Conservation (phyloP, 495 filamentous ascomycete species). For the Lasiosphaeria hispida region DNA sequence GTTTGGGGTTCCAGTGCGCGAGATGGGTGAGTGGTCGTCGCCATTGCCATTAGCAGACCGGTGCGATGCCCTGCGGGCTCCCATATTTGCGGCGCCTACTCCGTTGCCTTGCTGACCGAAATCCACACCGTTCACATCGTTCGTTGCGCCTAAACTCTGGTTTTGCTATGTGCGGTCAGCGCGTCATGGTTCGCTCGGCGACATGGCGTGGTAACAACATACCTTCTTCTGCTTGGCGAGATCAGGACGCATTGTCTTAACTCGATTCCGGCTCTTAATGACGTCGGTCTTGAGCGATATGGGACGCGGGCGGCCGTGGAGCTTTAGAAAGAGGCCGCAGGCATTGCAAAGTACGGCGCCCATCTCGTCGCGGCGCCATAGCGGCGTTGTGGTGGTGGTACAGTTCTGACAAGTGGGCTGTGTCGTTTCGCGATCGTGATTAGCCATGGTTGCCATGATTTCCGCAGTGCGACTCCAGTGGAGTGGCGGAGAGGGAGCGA, state of each 20-base stretch:
- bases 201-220: slow-evolving; percentile 5
- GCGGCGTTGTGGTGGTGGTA: slow-evolving; percentile 87
- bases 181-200: slow-evolving; percentile 1
- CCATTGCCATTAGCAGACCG: slow-evolving; percentile 69
- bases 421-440: slow-evolving; percentile 58
- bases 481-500: slow-evolving; percentile 15
- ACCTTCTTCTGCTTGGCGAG: slow-evolving; percentile 90
- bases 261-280: slow-evolving; percentile 98
- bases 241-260: slow-evolving; percentile 77
- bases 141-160: slow-evolving; percentile 51
- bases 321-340: slow-evolving; percentile 94
- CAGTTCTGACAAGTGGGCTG: slow-evolving; percentile 99
- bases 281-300: slow-evolving; percentile 98
- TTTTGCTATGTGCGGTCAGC: slow-evolving; percentile 24
- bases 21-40: slow-evolving; percentile 82
- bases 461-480: slow-evolving; percentile 15
- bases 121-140: slow-evolving; percentile 59
- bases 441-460: slow-evolving; percentile 44
- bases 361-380: slow-evolving; percentile 95
- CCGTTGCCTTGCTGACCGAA: slow-evolving; percentile 37
- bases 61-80: slow-evolving; percentile 62
- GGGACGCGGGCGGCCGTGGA: slow-evolving; percentile 88
- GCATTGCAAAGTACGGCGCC: slow-evolving; percentile 99
- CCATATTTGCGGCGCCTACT: slow-evolving; percentile 31
- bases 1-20: slow-evolving; percentile 79